Conservation (phyloP, 306 rosid species). For the Castanopsis chinensis region DNA sequence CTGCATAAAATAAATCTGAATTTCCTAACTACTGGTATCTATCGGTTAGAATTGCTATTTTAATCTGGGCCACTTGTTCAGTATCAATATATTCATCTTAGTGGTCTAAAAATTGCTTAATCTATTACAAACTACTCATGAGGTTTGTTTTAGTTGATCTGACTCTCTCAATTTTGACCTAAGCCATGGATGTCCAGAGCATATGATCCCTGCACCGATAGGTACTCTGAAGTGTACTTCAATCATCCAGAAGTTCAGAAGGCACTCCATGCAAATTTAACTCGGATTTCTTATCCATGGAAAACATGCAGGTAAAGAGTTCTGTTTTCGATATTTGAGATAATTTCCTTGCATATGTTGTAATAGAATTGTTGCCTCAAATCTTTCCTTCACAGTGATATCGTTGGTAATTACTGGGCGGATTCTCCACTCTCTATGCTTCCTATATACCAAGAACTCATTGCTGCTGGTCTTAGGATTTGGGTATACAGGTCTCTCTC, state of each 20-base stretch:
- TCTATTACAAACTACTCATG: not conserved
- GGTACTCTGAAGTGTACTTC: slow-evolving; percentile 73
- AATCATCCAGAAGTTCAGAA: slow-evolving; percentile 89
- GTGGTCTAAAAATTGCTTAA: not conserved
- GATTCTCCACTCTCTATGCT: slow-evolving; percentile 95
- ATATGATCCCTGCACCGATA: slow-evolving; percentile 93
- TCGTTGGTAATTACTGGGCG: slow-evolving; percentile 75
- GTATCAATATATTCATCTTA: not conserved
- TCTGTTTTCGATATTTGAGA: slow-evolving; percentile 13
- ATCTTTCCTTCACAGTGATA: slow-evolving; percentile 47
- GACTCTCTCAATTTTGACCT: slow-evolving; percentile 23
- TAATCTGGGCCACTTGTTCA: not conserved
- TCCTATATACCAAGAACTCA: slow-evolving; percentile 83
- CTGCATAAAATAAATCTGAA: not conserved
- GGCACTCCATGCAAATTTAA: slow-evolving; percentile 90
- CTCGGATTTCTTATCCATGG: slow-evolving; percentile 77
- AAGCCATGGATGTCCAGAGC: slow-evolving; percentile 98
- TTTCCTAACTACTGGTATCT: not conserved
- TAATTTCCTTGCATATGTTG: slow-evolving; percentile 8
- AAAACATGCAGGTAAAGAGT: slow-evolving; percentile 70
- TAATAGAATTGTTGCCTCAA: slow-evolving; percentile 3
- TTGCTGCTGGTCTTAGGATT: slow-evolving; percentile 66
- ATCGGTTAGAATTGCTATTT: not conserved
- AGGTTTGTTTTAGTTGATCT: slow-evolving; percentile 15
- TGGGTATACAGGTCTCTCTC: slow-evolving; percentile 80